phyloP scores from a whole-genome alignment of 1,284 basidiomycete genomes.

The Ceratobasidium sp. region DNA sequence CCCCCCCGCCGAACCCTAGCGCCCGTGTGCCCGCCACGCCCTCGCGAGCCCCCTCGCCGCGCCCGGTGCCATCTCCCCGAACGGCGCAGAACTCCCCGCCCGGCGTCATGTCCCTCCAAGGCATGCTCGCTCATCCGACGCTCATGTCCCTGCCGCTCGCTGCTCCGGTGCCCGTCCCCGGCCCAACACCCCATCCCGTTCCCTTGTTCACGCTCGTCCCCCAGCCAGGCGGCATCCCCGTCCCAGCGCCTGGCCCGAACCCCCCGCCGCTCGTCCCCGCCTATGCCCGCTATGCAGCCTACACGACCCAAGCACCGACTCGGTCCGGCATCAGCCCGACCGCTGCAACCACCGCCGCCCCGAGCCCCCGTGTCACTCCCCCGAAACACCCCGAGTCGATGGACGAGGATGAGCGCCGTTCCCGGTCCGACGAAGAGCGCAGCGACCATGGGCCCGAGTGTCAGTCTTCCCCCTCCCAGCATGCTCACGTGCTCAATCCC shows the following conservation, averaged over 20 bases:
- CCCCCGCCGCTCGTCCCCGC: conserved; percentile 32
- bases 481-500: conserved; percentile 6
- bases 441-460: conserved; percentile 14
- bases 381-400: conserved; percentile 12
- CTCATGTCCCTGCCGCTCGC: conserved; percentile 33
- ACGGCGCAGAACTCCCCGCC: conserved; percentile 18
- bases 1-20: conserved; percentile 1
- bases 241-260: conserved; percentile 28
- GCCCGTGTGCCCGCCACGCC: conserved; percentile 13
- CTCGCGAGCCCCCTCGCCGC: conserved; percentile 20
- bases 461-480: background rate
- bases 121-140: conserved; percentile 28
- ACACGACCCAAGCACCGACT: background rate
- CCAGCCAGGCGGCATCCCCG: conserved; percentile 34
- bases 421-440: conserved; percentile 3
- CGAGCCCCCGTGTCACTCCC: conserved; percentile 17
- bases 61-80: conserved; percentile 6
- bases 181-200: conserved; percentile 26
- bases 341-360: background rate
- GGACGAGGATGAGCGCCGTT: conserved; percentile 23
- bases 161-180: conserved; percentile 22
- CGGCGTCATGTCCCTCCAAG: conserved; percentile 26
- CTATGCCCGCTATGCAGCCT: conserved; percentile 30
- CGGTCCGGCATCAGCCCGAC: background rate
- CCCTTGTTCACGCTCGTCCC: conserved; percentile 32